These are phyloP conservation scores for Euryodendron excelsum DNA, from an alignment of 148 eudicot genomes.

Conservation along the genomic window DNA sequence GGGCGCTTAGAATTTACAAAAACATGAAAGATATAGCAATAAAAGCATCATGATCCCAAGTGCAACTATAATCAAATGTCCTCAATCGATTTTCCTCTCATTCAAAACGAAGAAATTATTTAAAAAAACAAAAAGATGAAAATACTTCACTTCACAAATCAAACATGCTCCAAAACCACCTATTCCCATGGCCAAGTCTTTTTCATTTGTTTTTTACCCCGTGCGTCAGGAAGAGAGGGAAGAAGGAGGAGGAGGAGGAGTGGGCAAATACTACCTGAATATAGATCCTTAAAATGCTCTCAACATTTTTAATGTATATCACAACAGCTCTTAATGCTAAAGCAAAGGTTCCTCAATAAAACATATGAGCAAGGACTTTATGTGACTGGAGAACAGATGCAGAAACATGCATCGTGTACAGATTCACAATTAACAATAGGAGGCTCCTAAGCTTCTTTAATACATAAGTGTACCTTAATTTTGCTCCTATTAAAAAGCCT, in stretches of 20 bases:
- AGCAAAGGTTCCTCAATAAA: too few relatives aligned
- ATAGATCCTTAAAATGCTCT: too few relatives aligned
- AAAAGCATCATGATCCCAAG: not conserved
- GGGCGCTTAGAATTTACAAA: not conserved
- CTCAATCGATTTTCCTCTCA: not conserved
- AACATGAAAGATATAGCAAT: not conserved
- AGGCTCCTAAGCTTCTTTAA: not conserved
- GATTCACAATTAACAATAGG: not conserved
- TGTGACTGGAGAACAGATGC: not conserved
- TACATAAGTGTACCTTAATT: not conserved
- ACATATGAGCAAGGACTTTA: too few relatives aligned
- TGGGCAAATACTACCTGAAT: too few relatives aligned
- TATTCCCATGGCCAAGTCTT: not conserved
- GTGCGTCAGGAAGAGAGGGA: too few relatives aligned
- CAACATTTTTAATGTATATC: too few relatives aligned
- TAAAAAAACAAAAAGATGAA: not conserved
- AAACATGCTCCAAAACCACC: not conserved
- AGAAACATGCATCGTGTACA: not conserved
- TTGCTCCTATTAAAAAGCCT: not conserved
- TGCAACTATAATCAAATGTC: slow-evolving; percentile 6
- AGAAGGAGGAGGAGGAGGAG: too few relatives aligned
- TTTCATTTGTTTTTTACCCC: too few relatives aligned
- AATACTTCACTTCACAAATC: not conserved
- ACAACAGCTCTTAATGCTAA: too few relatives aligned
- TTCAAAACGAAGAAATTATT: not conserved